A percentile compares a stretch with the other conserved stretches of the same genome.
Evolutionary conservation across 2,329 filamentous ascomycete genomes (phyloP).

Genomic region (Orbilia ellipsospora): DNA sequence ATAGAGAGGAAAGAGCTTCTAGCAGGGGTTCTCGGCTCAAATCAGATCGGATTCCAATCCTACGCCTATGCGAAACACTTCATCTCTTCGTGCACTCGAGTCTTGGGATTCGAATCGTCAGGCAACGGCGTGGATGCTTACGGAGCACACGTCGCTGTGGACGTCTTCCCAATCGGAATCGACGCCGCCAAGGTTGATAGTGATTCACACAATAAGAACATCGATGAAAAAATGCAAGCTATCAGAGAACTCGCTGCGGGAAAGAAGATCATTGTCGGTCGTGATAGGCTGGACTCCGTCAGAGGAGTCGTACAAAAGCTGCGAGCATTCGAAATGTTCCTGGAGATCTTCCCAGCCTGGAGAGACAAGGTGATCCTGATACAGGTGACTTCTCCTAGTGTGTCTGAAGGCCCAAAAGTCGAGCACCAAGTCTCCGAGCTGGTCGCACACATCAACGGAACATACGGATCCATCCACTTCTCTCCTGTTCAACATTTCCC

Average conservation of each 20-base stretch:
- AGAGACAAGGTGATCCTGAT: constrained; percentile 90
- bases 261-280: constrained; percentile 93
- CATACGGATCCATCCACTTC: constrained; percentile 87
- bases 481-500: constrained; percentile 94
- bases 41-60: constrained; percentile 94
- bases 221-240: constrained; percentile 76
- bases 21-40: constrained; percentile 87
- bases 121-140: constrained; percentile 81
- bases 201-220: constrained; percentile 77
- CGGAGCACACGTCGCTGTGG: constrained; percentile 86
- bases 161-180: constrained; percentile 94
- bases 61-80: constrained; percentile 96
- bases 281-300: constrained; percentile 92
- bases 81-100: constrained; percentile 89
- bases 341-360: constrained; percentile 92
- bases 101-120: constrained; percentile 75
- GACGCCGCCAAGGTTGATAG: constrained; percentile 83
- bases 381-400: constrained; percentile 90
- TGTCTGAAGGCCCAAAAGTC: constrained; percentile 83
- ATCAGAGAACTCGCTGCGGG: constrained; percentile 83
- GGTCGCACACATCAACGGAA: constrained; percentile 89
- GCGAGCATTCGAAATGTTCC: constrained; percentile 90
- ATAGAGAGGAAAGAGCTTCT: constrained; percentile 89
- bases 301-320: constrained; percentile 95
- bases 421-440: constrained; percentile 90